Evolutionary conservation across 257 asterid species (phyloP).

Genomic region (Coffea canephora): DNA sequence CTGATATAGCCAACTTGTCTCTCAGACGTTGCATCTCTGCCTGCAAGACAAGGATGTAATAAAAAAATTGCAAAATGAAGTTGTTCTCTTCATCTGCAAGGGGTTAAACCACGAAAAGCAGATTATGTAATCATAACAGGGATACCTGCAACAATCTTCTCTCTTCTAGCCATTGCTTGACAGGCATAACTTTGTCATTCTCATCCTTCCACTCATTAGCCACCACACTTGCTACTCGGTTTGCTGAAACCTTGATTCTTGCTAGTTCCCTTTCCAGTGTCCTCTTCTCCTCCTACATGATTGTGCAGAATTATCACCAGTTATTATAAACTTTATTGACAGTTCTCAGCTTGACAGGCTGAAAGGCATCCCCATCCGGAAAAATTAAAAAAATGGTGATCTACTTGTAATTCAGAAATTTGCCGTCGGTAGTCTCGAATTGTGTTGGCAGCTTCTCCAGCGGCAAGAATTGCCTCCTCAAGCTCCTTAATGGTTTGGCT

Average conservation of each 20-base stretch:
- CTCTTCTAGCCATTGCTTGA: constrained; percentile 93
- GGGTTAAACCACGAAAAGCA: not conserved
- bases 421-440: constrained; percentile 65
- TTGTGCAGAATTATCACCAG: constrained; percentile 17
- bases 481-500: constrained; percentile 74
- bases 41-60: constrained; percentile 31
- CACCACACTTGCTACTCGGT: constrained; percentile 67
- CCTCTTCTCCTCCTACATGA: constrained; percentile 75
- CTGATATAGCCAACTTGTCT: constrained; percentile 69
- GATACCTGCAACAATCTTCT: constrained; percentile 73
- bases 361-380: not conserved
- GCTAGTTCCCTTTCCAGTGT: constrained; percentile 86
- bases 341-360: not conserved
- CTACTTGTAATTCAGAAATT: constrained; percentile 66
- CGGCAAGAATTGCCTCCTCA: constrained; percentile 84
- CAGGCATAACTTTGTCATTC: constrained; percentile 86
- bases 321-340: not conserved
- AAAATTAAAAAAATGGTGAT: not conserved
- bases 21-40: constrained; percentile 74
- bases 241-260: constrained; percentile 78
- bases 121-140: not conserved
- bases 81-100: not conserved
- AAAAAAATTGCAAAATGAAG: not conserved
- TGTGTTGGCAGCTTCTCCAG: constrained; percentile 75
- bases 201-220: constrained; percentile 98